phyloP scores from a whole-genome alignment of 257 asterid genomes.

The Ophiorrhiza pumila region DNA sequence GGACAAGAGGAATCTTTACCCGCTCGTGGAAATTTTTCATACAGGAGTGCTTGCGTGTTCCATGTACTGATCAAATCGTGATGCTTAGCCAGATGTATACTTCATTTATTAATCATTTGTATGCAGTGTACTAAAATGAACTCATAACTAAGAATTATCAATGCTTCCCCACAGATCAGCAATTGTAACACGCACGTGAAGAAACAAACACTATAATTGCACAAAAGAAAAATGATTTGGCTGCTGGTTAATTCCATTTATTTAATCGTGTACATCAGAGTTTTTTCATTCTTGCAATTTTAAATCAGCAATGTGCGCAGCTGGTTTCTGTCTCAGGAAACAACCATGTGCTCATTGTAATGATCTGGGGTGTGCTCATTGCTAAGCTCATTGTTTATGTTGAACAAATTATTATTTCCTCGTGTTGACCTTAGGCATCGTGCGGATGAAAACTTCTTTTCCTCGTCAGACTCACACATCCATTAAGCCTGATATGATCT shows the following conservation, averaged over 20 bases:
- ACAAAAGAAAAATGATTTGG: too few relatives aligned
- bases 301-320: background rate
- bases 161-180: too few relatives aligned
- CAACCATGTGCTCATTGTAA: background rate
- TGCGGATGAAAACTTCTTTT: background rate
- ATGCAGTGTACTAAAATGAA: background rate
- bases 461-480: background rate
- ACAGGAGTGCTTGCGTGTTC: background rate
- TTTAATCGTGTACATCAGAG: background rate
- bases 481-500: background rate
- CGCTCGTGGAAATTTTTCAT: background rate
- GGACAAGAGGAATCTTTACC: constrained; percentile 5
- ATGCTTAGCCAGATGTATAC: background rate
- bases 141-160: background rate
- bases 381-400: background rate
- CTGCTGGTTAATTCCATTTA: too few relatives aligned
- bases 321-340: constrained; percentile 3
- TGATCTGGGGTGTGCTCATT: background rate
- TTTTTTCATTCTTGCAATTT: too few relatives aligned
- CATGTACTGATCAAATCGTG: background rate
- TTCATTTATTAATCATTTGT: background rate
- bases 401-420: background rate
- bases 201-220: too few relatives aligned
- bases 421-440: background rate
- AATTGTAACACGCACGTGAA: too few relatives aligned